Evolutionary conservation across 805 yeast genomes (phyloP).

Genomic region (Candida ovalis): DNA sequence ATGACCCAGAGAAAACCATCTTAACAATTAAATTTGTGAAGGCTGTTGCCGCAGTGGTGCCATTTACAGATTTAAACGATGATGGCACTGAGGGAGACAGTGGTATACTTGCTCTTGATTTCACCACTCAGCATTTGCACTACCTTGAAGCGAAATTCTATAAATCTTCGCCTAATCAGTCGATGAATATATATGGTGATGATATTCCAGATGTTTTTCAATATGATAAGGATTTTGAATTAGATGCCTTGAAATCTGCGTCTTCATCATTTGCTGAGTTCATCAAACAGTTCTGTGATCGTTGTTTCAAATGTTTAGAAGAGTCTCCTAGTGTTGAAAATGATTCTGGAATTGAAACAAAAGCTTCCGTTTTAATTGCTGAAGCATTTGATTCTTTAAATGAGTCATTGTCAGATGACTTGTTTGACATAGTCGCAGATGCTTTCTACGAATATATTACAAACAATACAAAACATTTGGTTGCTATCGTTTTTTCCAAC

Average conservation of each 20-base stretch:
- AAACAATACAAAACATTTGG: constrained; percentile 54
- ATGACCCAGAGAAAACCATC: constrained; percentile 73
- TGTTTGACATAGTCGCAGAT: constrained; percentile 43
- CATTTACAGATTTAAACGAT: constrained; percentile 57
- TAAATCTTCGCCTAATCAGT: constrained; percentile 24
- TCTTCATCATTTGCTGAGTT: constrained; percentile 66
- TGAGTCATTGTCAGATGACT: constrained; percentile 58
- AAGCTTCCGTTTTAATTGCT: constrained; percentile 36
- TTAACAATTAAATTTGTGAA: constrained; percentile 67
- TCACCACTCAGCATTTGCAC: constrained; percentile 62
- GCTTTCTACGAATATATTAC: constrained; percentile 54
- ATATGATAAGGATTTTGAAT: constrained; percentile 43
- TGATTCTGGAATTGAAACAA: constrained; percentile 48
- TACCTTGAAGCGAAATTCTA: constrained; percentile 45
- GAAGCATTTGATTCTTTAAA: constrained; percentile 42
- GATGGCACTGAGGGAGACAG: constrained; percentile 39
- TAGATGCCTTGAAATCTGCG: constrained; percentile 64
- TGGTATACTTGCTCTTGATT: constrained; percentile 42
- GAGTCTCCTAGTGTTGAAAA: constrained; percentile 58
- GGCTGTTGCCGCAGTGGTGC: constrained; percentile 66
- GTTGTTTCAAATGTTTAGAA: constrained; percentile 63
- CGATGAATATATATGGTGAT: constrained; percentile 18
- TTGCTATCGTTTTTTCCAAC: constrained; percentile 64
- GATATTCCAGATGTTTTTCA: constrained; percentile 27
- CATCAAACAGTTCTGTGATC: constrained; percentile 50